Evolutionary conservation across 352 stramenopile species (phyloP).

Genomic region (Phytophthora lateralis): DNA sequence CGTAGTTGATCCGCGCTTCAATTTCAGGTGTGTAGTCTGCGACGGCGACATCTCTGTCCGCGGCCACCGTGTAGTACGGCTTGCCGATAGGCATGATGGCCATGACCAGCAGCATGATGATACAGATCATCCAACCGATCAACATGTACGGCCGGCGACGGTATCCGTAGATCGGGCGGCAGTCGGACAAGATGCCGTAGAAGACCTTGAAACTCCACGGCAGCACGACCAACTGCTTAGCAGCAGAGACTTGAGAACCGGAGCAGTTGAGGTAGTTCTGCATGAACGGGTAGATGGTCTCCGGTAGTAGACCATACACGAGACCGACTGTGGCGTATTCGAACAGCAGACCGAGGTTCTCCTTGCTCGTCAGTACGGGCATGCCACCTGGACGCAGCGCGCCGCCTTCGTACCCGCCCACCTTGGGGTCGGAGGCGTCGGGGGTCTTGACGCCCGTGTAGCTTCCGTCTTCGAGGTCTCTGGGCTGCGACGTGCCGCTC

Average conservation of each 20-base stretch:
- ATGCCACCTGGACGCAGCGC: constrained; percentile 35
- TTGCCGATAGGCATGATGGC: constrained; percentile 36
- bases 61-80: constrained; percentile 50
- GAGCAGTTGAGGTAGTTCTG: constrained; percentile 52
- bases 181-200: constrained; percentile 33
- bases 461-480: constrained; percentile 29
- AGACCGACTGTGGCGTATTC: constrained; percentile 52
- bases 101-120: constrained; percentile 56
- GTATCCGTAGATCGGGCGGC: constrained; percentile 54
- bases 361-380: constrained; percentile 34
- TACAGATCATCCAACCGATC: constrained; percentile 52
- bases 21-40: constrained; percentile 33
- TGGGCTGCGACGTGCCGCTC: constrained; percentile 21
- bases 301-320: constrained; percentile 45
- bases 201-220: constrained; percentile 58
- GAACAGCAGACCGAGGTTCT: constrained; percentile 43
- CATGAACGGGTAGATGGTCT: constrained; percentile 56
- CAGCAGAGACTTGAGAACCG: constrained; percentile 44
- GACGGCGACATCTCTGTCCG: constrained; percentile 22
- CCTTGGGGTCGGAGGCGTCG: constrained; percentile 13
- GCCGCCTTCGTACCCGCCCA: constrained; percentile 34
- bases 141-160: constrained; percentile 65
- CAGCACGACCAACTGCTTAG: constrained; percentile 44
- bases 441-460: constrained; percentile 40
- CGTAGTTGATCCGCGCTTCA: constrained; percentile 37